Conservation (phyloP, 805 yeast species). For the Wickerhamomyces bovis region DNA sequence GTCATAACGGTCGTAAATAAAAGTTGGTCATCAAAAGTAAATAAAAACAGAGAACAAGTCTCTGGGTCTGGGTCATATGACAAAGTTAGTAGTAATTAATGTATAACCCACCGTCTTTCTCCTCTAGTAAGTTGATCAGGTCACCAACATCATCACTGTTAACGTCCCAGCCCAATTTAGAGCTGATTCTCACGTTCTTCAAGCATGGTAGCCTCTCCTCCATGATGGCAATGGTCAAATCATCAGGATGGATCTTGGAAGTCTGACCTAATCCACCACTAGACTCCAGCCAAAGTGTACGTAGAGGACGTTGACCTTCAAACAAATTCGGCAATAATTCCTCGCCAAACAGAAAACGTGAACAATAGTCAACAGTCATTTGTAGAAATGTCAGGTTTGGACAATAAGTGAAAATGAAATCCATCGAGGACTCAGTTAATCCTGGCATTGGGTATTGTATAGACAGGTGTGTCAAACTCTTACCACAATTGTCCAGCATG, state of each 20-base stretch:
- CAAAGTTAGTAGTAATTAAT: constrained; percentile 31
- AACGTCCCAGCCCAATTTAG: constrained; percentile 83
- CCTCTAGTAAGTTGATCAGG: constrained; percentile 64
- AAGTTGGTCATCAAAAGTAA: background rate
- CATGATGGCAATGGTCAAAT: constrained; percentile 74
- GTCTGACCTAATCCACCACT: constrained; percentile 85
- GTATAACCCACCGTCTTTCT: constrained; percentile 72
- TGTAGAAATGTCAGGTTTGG: constrained; percentile 61
- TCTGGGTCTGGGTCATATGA: too few species aligned
- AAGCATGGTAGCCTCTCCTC: constrained; percentile 72
- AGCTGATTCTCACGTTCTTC: constrained; percentile 58
- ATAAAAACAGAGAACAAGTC: background rate
- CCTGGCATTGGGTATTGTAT: constrained; percentile 89
- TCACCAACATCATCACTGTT: constrained; percentile 54
- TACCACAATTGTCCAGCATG: constrained; percentile 60
- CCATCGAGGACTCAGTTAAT: constrained; percentile 61
- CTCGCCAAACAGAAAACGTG: constrained; percentile 44
- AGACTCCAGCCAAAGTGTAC: constrained; percentile 64
- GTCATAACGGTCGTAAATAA: constrained; percentile 1
- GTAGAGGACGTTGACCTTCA: constrained; percentile 41
- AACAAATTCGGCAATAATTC: constrained; percentile 29
- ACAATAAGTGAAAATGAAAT: constrained; percentile 67
- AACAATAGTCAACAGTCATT: constrained; percentile 73
- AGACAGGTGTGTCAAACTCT: constrained; percentile 51
- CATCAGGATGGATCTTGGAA: constrained; percentile 80